Conservation (phyloP, 768 basidiomycete genomes). For the Rhodotorula babjevae region DNA sequence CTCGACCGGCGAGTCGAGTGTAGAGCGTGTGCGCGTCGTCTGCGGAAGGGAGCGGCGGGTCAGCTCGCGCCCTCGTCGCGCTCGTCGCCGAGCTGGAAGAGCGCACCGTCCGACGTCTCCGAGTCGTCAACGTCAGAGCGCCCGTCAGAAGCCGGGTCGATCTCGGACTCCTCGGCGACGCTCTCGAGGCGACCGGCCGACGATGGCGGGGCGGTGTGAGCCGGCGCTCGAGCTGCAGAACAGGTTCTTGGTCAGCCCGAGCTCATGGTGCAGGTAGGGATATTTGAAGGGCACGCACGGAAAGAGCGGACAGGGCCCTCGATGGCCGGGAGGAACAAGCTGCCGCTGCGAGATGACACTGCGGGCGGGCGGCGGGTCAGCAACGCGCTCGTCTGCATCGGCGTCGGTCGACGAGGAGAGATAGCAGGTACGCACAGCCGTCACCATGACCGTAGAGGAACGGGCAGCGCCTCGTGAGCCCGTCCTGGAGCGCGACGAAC, state of each 20-base stretch:
- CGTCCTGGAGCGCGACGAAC: conserved; percentile 70
- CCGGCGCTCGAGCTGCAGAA: too few relatives aligned
- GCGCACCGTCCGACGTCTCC: not conserved
- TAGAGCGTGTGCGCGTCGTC: conserved; percentile 13
- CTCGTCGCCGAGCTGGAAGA: too few relatives aligned
- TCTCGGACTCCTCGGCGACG: not conserved
- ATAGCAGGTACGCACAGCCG: not conserved
- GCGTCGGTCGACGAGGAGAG: too few relatives aligned
- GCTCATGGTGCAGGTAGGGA: too few relatives aligned
- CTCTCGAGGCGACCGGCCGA: not conserved
- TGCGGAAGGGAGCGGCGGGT: not conserved
- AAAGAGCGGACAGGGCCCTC: not conserved
- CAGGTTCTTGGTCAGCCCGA: too few relatives aligned
- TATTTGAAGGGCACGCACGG: too few relatives aligned
- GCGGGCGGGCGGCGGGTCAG: not conserved
- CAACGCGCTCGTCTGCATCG: not conserved
- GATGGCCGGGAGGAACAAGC: conserved; percentile 9
- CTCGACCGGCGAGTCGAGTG: not conserved
- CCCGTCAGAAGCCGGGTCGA: not conserved
- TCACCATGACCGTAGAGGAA: conserved; percentile 14
- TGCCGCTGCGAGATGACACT: not conserved
- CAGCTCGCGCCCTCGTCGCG: not conserved
- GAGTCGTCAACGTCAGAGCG: not conserved
- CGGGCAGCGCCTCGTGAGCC: conserved; percentile 53
- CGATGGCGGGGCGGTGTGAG: too few relatives aligned